These are phyloP conservation scores for Geum urbanum DNA, from an alignment of 306 rosid genomes.

Conservation along the genomic window DNA sequence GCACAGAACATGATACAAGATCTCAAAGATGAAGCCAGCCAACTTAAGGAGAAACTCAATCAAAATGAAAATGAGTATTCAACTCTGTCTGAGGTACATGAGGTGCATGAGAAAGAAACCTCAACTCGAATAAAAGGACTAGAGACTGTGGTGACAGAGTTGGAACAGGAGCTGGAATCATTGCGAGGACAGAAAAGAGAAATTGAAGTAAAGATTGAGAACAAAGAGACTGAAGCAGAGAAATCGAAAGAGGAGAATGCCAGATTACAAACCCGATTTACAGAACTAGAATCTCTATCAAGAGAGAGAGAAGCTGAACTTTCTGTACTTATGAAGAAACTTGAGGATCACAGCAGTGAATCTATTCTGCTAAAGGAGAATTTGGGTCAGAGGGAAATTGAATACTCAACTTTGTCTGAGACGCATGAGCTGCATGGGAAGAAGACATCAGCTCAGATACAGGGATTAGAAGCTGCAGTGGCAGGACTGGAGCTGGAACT, in stretches of 20 bases:
- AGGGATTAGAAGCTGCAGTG: slow-evolving; percentile 39
- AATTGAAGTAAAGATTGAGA: slow-evolving; percentile 44
- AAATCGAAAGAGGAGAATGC: slow-evolving; percentile 45
- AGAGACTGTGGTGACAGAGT: slow-evolving; percentile 22
- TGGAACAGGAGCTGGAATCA: slow-evolving; percentile 47
- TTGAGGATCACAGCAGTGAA: slow-evolving; percentile 33
- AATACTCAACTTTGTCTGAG: slow-evolving; percentile 47
- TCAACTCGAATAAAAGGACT: slow-evolving; percentile 10
- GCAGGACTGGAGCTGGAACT: slow-evolving; percentile 42
- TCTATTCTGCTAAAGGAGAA: slow-evolving; percentile 41
- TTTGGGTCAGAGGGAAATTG: slow-evolving; percentile 45
- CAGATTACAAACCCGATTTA: slow-evolving; percentile 41
- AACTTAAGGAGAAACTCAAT: slow-evolving; percentile 46
- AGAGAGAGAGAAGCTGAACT: slow-evolving; percentile 53
- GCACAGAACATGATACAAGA: slow-evolving; percentile 47
- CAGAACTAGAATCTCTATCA: slow-evolving; percentile 40
- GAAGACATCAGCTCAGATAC: slow-evolving; percentile 40
- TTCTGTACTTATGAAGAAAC: slow-evolving; percentile 38
- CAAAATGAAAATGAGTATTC: slow-evolving; percentile 50
- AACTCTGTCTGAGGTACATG: slow-evolving; percentile 47
- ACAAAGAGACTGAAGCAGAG: slow-evolving; percentile 31
- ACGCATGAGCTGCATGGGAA: slow-evolving; percentile 43
- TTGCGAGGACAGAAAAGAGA: slow-evolving; percentile 45
- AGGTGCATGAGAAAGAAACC: slow-evolving; percentile 25
- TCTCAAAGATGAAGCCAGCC: slow-evolving; percentile 39